Percentiles rank a stretch among this genome's conserved stretches.
phyloP scores from a whole-genome alignment of 805 yeast genomes.

The Pichia heedii region DNA sequence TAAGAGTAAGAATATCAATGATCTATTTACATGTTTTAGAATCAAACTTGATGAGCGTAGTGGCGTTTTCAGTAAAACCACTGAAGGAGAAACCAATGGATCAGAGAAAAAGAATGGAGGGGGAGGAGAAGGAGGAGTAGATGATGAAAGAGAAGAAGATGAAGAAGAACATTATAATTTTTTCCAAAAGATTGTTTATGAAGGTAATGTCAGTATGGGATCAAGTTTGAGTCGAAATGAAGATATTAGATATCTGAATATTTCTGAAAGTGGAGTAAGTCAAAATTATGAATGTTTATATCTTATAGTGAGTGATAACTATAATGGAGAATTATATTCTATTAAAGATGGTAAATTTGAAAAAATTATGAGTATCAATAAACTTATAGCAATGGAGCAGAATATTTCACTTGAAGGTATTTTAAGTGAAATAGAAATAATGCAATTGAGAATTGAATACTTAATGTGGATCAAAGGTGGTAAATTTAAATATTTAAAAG shows the following conservation, averaged over 20 bases:
- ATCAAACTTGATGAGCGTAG: not conserved
- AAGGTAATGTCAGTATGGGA: not conserved
- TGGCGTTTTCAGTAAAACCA: no score
- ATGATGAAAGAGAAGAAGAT: no score
- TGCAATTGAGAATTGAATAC: not conserved
- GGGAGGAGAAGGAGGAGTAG: no score
- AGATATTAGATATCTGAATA: no score
- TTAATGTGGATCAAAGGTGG: conserved; percentile 10
- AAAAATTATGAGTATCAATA: conserved; percentile 3
- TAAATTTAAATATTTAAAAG: not conserved
- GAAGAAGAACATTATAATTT: conserved; percentile 1
- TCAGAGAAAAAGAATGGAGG: no score
- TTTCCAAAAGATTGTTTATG: conserved; percentile 6
- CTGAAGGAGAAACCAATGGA: no score
- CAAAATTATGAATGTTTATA: no score
- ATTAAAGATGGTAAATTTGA: no score
- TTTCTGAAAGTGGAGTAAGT: no score
- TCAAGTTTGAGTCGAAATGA: no score
- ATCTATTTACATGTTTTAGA: conserved; percentile 5
- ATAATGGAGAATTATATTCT: no score
- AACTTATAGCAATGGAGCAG: conserved; percentile 2
- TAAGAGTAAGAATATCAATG: conserved; percentile 4
- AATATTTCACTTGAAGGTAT: conserved; percentile 3
- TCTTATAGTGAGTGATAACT: no score
- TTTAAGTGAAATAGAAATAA: not conserved